Evolutionary conservation across 495 filamentous ascomycete species (phyloP), one percentile per base, ranked within the genome.

Genomic region (Penicillium manginii): DNA sequence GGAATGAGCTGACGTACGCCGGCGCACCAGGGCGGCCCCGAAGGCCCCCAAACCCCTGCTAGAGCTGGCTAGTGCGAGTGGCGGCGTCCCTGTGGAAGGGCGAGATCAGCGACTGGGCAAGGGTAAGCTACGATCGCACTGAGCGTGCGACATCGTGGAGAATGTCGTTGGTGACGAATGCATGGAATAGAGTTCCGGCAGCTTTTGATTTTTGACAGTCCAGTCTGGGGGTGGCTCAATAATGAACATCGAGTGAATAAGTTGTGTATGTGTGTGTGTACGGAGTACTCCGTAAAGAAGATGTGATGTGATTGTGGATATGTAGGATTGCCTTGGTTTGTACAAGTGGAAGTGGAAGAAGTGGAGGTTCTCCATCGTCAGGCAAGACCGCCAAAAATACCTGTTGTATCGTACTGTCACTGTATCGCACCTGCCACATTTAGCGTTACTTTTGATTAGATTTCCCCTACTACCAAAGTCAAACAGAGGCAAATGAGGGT

Each of bases 1-100:
- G 49, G 58, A 43, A 62, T 57, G 52, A 57, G 65, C 65, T 65
- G 65, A 68, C 64, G 64, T 67, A 67, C 32, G 39, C 61, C 50
- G 54, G 33, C 46, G 51, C 54, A 59, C 51, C 35, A 29, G 9
- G 14, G 47, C 32, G 21, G 19, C 47, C 49, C 53, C 52, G 23
- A 51, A 46, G 32, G 49, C 55, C 54, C 52, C 53, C 40, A 23
- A 55, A 50, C 42, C 62, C 58, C 54, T 61, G 55, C 50, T 59
- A 52, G 26, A 48, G 43, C 35, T 32, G 50, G 39, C 49, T 59
- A 64, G 61, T 22, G 57, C 43, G 54, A 53, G 48, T 23, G 51
- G 52, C 46, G 26, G 55, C 47, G 54, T 58, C 35, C 55, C 59
- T 58, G 42, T 63, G 59, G 45, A 50, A 65, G 59, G 55, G 55